Base-by-base conservation (phyloP, 164 flowering plant species). In the Magnolia officinalis region DNA sequence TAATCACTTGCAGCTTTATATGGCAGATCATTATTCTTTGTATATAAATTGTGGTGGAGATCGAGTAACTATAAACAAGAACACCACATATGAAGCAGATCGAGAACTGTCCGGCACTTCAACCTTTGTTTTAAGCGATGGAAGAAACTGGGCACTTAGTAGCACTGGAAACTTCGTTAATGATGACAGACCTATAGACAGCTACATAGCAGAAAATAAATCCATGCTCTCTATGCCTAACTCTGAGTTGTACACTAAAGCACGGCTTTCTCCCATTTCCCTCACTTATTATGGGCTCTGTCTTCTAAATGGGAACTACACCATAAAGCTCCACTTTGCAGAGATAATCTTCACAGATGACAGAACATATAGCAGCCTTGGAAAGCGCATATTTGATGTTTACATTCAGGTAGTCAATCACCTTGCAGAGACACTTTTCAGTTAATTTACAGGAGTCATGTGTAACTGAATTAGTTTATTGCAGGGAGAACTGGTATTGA, bases 81-180 rank as follows among this genome's bases (percentile, higher is more conserved):
- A 79, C 19, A 70, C 64, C 14, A 80, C 82, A 51, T 91, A 86
- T 76, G 89, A 85, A 84, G 85, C 84, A 78, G 95, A 92, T 78
- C 16, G 65, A 50, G 91, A 85, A 75, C 49, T 72, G 19, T 84
- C 85, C 76, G 93, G 97, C 31, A 89, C 95, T 83, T 90, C 95
- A 68, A 87, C 75, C 84, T 89, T 81, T 74, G 85, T 81, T 82
- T 6, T 45, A 29, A 76, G 83, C 45, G 81, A 79, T 70, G 76
- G 81, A 37, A 9, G 45, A 49, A 65, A 78, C 73, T 92, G 98
- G 96, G 98, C 89, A 69, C 82, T 85, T 50, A 91, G 93, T 74
- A 90, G 89, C 86, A 88, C 92, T 8, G 97, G 98, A 6, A 87
- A 85, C 80, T 92, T 88, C 84, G 76, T 90, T 92, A 97, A 90